These are phyloP conservation scores for Nannochloropsis granulata DNA, from an alignment of 108 stramenopile species.

Conservation along the genomic window DNA sequence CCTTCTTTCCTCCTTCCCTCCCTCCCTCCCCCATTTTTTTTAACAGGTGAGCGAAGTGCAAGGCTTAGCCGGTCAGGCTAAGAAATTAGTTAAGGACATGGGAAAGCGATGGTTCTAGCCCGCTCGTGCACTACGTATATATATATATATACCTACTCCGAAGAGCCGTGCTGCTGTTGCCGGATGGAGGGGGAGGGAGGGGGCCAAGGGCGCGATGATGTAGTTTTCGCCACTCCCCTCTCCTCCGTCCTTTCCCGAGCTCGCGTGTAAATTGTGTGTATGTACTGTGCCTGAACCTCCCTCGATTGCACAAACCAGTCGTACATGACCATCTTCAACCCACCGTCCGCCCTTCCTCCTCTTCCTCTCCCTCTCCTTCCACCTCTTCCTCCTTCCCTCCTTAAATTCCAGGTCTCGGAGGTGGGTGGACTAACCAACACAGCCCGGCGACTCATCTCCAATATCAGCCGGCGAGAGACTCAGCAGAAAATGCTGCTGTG, in stretches of 20 bases:
- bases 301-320: too few species aligned
- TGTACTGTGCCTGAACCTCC: too few species aligned
- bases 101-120: neutral
- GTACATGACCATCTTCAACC: too few species aligned
- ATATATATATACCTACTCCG: too few species aligned
- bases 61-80: neutral
- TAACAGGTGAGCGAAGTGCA: neutral
- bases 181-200: too few species aligned
- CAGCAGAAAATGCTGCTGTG: neutral
- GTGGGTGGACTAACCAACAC: neutral
- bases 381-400: neutral
- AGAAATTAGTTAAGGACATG: neutral
- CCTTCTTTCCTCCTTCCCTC: too few species aligned
- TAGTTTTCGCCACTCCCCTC: too few species aligned
- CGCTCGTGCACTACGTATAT: too few species aligned
- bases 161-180: too few species aligned
- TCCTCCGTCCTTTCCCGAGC: too few species aligned
- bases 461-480: neutral
- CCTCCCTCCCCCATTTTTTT: neutral
- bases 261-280: too few species aligned
- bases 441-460: neutral
- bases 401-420: neutral
- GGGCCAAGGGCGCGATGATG: too few species aligned
- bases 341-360: neutral
- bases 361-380: neutral